A percentile compares a stretch with the other conserved stretches of the same genome.
These are phyloP conservation scores for Erigeron philadelphicus DNA, from an alignment of 140 eudicot genomes.

Conservation along the genomic window DNA sequence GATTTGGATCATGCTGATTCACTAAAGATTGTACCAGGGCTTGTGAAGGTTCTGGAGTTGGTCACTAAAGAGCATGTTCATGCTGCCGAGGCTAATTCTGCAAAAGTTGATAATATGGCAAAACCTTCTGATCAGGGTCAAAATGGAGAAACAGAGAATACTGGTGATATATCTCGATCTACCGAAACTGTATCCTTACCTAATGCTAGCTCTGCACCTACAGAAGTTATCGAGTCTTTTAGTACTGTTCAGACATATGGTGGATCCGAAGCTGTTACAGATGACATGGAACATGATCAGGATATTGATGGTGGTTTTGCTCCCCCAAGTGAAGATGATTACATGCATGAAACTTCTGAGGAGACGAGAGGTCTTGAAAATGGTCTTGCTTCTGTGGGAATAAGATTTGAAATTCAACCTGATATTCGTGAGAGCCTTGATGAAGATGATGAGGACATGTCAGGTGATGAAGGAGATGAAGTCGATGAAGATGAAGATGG, in stretches of 20 bases:
- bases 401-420: conserved; percentile 79
- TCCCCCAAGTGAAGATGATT: conserved; percentile 76
- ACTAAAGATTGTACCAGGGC: conserved; percentile 65
- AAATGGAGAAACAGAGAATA: conserved; percentile 40
- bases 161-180: conserved; percentile 37
- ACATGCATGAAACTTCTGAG: conserved; percentile 88
- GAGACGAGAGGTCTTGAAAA: conserved; percentile 59
- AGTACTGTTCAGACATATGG: conserved; percentile 51
- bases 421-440: conserved; percentile 60
- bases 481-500: conserved; percentile 82
- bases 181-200: conserved; percentile 50
- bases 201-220: conserved; percentile 44
- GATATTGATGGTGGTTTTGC: conserved; percentile 76
- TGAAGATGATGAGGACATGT: conserved; percentile 91
- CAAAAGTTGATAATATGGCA: conserved; percentile 44
- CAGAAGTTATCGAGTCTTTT: conserved; percentile 49
- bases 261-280: conserved; percentile 79
- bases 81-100: conserved; percentile 58
- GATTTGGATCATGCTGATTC: conserved; percentile 86
- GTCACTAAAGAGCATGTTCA: conserved; percentile 91
- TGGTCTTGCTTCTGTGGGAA: conserved; percentile 69
- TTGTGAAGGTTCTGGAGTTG: conserved; percentile 77
- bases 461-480: conserved; percentile 79
- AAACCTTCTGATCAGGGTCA: conserved; percentile 50
- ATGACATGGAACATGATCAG: conserved; percentile 99